These are phyloP conservation scores for Globisporangium canariense DNA, from an alignment of 352 stramenopile species.

Conservation along the genomic window DNA sequence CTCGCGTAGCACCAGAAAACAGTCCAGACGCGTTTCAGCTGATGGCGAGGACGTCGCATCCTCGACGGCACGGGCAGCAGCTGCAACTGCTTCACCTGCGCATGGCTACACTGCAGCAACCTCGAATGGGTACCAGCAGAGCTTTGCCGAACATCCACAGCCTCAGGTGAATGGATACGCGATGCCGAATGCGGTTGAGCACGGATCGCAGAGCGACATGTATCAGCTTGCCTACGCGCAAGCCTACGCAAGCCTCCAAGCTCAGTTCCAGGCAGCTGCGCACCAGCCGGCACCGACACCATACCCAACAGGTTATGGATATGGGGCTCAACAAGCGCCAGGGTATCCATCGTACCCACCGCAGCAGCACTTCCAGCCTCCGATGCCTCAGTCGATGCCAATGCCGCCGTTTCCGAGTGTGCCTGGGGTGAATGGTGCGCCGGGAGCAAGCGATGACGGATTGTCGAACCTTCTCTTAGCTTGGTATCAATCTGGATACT, in stretches of 20 bases:
- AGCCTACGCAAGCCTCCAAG: slow-evolving; percentile 60
- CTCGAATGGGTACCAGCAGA: slow-evolving; percentile 1
- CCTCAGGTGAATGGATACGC: slow-evolving; percentile 6
- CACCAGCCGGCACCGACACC: slow-evolving; percentile 12
- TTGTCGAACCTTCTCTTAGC: slow-evolving; percentile 70
- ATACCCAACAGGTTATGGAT: slow-evolving; percentile 13
- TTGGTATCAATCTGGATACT: slow-evolving; percentile 87
- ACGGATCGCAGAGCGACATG: slow-evolving; percentile 25
- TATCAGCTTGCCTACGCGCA: slow-evolving; percentile 70
- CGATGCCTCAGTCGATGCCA: slow-evolving; percentile 11
- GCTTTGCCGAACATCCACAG: neutral
- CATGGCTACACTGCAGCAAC: slow-evolving; percentile 7
- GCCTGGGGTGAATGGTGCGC: slow-evolving; percentile 19
- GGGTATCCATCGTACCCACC: slow-evolving; percentile 27
- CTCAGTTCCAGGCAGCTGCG: slow-evolving; percentile 41
- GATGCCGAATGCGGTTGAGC: neutral
- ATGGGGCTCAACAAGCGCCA: slow-evolving; percentile 11
- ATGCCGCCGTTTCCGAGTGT: slow-evolving; percentile 17
- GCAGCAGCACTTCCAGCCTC: slow-evolving; percentile 14
- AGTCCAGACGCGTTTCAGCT: slow-evolving; percentile 21
- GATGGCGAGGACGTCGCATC: slow-evolving; percentile 20
- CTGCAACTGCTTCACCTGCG: neutral
- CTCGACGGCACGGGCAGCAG: slow-evolving; percentile 1
- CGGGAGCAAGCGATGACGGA: slow-evolving; percentile 37
- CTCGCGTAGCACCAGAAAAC: slow-evolving; percentile 20